These are phyloP conservation scores for Cryphonectria parasitica DNA, from an alignment of 2,329 filamentous ascomycete species.

Conservation along the genomic window DNA sequence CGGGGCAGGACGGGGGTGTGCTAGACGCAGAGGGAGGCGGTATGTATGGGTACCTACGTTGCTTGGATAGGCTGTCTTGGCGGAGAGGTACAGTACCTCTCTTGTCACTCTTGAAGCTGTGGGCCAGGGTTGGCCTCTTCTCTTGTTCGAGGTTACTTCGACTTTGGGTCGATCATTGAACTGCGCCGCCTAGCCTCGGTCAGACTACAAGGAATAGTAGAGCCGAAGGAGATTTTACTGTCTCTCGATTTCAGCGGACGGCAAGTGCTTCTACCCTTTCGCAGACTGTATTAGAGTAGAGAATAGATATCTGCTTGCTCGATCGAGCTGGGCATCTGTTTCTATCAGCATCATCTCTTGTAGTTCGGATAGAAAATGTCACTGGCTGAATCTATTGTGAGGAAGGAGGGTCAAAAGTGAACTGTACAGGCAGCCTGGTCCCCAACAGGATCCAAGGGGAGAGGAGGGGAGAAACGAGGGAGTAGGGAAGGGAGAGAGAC, in stretches of 20 bases:
- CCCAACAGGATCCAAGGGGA: too few species aligned
- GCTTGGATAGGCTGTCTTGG: neutral
- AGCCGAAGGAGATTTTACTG: constrained; percentile 25
- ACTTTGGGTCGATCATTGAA: constrained; percentile 27
- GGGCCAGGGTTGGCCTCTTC: neutral
- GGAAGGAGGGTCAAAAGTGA: neutral
- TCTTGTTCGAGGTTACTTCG: neutral
- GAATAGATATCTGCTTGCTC: neutral
- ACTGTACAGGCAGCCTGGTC: neutral
- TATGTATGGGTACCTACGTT: neutral
- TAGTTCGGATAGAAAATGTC: neutral
- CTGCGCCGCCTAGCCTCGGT: constrained; percentile 29
- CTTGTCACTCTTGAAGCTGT: neutral
- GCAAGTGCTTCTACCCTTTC: neutral
- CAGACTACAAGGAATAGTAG: constrained; percentile 27
- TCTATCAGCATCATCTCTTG: neutral
- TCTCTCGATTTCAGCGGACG: constrained; percentile 6
- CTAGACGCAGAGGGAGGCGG: constrained; percentile 13
- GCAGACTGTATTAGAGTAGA: neutral
- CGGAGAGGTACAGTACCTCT: neutral
- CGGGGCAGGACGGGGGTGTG: constrained; percentile 2
- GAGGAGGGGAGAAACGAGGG: neutral
- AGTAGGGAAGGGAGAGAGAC: neutral
- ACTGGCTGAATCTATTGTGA: neutral
- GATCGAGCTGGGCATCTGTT: too few species aligned